Base-by-base conservation (phyloP, 2,329 filamentous ascomycete genomes). In the Exophiala dermatitidis region DNA sequence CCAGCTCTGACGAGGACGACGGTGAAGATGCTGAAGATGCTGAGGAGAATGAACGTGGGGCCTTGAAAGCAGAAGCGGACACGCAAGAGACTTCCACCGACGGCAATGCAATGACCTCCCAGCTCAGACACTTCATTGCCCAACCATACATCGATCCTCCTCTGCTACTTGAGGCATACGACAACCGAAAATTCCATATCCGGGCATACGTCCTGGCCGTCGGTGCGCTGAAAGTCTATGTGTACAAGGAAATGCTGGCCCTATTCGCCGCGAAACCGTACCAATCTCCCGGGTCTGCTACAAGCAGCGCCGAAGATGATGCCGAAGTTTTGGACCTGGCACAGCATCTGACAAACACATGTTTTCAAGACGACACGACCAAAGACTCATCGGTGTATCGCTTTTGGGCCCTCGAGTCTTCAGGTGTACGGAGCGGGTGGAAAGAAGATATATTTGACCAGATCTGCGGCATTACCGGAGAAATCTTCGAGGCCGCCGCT, bases 131-230 rank as follows among this genome's bases (percentile, higher is more conserved):
- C 73, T 98, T 98, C 72, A 83, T 97, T 64, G 90, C 86, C 3
- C 93, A 98, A 70, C 88, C 89, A 0, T 98, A 98, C 70, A 91
- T 98, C 64, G 81, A 95, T 68, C 88, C 86, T 1, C 90, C 91
- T 0, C 79, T 97, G 2, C 78, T 96, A 8, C 73, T 91, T 10
- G 76, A 74, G 2, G 77, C 75, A 30, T 73, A 72, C n/a, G 78
- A 78, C 31, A 75, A 77, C 56, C 81, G 86, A 59, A 98, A 98
- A 71, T 98, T 97, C 72, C 93, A 98, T 72, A 88, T 98, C 65
- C 80, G 93, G 42, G 88, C 86, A 1, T 98, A 98, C 70, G 88
- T 95, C 28, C 78, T 95, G 54, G 88, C 88, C 48, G 76, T 84
- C 1, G 90, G 90, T 41, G 81, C 84, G 1, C 75, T 98, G 8